phyloP scores from a whole-genome alignment of 73 alveolate species.

The Paramecium tetraurelia region DNA sequence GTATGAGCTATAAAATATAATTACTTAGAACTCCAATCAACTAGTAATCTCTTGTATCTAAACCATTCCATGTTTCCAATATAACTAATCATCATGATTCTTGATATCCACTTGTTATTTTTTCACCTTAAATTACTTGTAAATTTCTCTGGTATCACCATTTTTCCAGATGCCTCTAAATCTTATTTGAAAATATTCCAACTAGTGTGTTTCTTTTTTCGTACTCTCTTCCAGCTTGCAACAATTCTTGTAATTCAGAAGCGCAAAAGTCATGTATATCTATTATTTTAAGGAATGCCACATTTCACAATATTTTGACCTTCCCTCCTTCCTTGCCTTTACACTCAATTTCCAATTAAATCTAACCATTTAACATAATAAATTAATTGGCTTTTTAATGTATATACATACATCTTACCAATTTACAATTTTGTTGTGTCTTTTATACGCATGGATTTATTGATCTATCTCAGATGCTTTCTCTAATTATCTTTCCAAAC shows the following conservation, averaged over 20 bases:
- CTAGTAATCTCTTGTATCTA: conserved; percentile 95
- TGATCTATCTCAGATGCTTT: conserved; percentile 80
- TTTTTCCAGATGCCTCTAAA: conserved; percentile 68
- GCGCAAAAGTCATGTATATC: conserved; percentile 94
- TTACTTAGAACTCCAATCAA: conserved; percentile 85
- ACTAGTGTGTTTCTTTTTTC: conserved; percentile 74
- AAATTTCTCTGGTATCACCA: conserved; percentile 65
- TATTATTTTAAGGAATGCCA: conserved; percentile 92
- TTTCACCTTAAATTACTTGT: conserved; percentile 65
- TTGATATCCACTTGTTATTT: conserved; percentile 78
- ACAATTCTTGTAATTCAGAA: conserved; percentile 83
- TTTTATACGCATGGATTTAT: conserved; percentile 80
- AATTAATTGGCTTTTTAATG: conserved; percentile 76
- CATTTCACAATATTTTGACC: conserved; percentile 91
- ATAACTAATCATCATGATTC: conserved; percentile 70
- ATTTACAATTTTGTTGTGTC: conserved; percentile 79
- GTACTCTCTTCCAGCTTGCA: conserved; percentile 91
- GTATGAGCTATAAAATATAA: conserved; percentile 80
- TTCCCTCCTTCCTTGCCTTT: conserved; percentile 89
- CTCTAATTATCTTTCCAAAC: conserved; percentile 87
- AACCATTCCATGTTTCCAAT: conserved; percentile 80
- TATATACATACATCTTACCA: conserved; percentile 2
- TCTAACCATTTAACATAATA: conserved; percentile 89
- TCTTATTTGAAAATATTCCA: conserved; percentile 63
- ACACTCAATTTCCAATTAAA: conserved; percentile 94